Base-by-base conservation (phyloP, 164 flowering plant genomes). In the Pachysandra terminalis region DNA sequence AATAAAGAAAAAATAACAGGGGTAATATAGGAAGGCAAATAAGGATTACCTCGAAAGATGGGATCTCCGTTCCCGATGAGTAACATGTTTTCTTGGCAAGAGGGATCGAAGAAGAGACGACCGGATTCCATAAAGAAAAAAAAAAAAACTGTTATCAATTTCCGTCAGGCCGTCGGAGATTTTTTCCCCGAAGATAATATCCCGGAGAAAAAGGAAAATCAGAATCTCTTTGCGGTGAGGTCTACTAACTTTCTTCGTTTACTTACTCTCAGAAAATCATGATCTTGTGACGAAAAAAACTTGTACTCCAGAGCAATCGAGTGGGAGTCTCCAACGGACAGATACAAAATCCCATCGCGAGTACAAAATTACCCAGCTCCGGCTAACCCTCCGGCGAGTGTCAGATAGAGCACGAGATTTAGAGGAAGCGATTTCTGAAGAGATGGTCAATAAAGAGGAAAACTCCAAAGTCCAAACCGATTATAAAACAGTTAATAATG, bases 261-360 rank as follows among this genome's bases (percentile, higher is more conserved):
- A n/a, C n/a, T n/a, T n/a, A n/a, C 40, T 22, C 56, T 78, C 67
- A 89, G 77, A 85, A 85, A 60, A 87, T 72, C 88, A 85, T 83
- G 69, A 84, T 70, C 97, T 91, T 91, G 82, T 91, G 97, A 68
- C 97, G 97, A 75, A 91, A 91, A 78, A 91, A 91, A 72, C 97
- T 91, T 17, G 95, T 85, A 56, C 79, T 87, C 97, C 95, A 91
- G 35, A 85, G 80, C 73, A 91, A 75, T 75, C 97, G 78, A 52
- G 88, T 85, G 74, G 95, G 90, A 51, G 84, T 80, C 70, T 84
- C 88, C 77, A 89, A 77, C 45, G 93, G 95, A 68, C 87, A 86
- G 10, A 86, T 83, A 72, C 87, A 78, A 84, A 81, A 84, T 78
- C 95, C 97, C 97, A 91, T 91, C 86, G 81, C 74, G 67, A 60